A percentile compares a stretch with the other conserved stretches of the same genome.
phyloP scores from a whole-genome alignment of 2,329 filamentous ascomycete species.

The Penicillium sp. region DNA sequence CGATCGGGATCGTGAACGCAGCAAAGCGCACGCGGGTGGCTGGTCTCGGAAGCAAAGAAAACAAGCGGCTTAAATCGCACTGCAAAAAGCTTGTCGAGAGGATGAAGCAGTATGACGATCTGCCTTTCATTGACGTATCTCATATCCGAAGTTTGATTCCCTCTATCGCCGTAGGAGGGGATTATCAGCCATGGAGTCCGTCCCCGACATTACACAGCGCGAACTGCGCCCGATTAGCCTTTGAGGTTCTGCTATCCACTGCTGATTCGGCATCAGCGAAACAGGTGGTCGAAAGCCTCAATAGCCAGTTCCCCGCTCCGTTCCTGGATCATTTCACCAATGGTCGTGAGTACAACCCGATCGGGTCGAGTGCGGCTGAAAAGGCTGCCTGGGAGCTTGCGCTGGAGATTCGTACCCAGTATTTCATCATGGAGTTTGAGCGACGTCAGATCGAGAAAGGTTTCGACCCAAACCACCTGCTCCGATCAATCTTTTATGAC shows the following conservation, averaged over 20 bases:
- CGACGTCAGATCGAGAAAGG: slow-evolving; percentile 28
- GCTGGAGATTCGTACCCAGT: slow-evolving; percentile 57
- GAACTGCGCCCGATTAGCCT: slow-evolving; percentile 45
- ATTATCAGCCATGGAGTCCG: slow-evolving; percentile 31
- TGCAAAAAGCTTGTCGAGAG: slow-evolving; percentile 25
- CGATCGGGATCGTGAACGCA: slow-evolving; percentile 27
- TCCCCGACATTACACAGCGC: slow-evolving; percentile 43
- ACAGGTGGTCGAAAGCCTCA: slow-evolving; percentile 31
- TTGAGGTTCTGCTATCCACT: slow-evolving; percentile 37
- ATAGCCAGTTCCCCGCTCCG: slow-evolving; percentile 32
- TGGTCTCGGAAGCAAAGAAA: slow-evolving; percentile 29
- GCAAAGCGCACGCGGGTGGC: slow-evolving; percentile 33
- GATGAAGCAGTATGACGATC: slow-evolving; percentile 27
- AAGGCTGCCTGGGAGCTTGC: slow-evolving; percentile 50
- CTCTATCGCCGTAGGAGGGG: slow-evolving; percentile 19
- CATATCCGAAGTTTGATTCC: slow-evolving; percentile 33
- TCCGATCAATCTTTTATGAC: slow-evolving; percentile 45
- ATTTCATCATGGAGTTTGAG: slow-evolving; percentile 48
- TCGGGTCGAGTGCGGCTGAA: slow-evolving; percentile 42
- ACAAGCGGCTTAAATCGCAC: slow-evolving; percentile 27
- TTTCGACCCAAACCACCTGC: slow-evolving; percentile 42
- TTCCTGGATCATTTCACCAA: slow-evolving; percentile 35
- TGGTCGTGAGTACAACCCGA: slow-evolving; percentile 1
- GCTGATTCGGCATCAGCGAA: slow-evolving; percentile 18
- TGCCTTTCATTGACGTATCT: slow-evolving; percentile 38